Conservation (phyloP, 2,329 filamentous ascomycete genomes). For the Juglanconis juglandina region DNA sequence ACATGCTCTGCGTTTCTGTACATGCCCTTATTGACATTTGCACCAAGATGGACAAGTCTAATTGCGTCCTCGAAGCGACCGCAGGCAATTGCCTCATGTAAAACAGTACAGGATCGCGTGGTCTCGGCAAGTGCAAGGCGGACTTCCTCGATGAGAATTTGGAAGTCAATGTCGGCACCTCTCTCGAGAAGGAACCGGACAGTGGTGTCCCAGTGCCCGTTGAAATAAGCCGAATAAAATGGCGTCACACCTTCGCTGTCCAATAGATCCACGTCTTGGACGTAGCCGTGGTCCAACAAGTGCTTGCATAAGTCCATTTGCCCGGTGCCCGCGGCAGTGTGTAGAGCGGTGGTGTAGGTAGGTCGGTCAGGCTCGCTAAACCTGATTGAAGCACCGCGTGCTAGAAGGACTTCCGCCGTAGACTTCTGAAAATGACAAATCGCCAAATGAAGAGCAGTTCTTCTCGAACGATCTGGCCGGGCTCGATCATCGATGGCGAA, state of each 20-base stretch:
- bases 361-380: constrained; percentile 19
- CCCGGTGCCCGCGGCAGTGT: constrained; percentile 26
- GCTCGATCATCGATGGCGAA: constrained; percentile 18
- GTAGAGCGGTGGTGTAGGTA: constrained; percentile 22
- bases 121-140: not conserved
- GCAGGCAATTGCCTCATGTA: not conserved
- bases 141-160: not conserved
- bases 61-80: constrained; percentile 7
- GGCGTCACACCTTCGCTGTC: constrained; percentile 24
- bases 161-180: constrained; percentile 24
- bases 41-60: constrained; percentile 5
- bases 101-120: not conserved
- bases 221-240: constrained; percentile 27
- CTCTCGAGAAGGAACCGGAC: constrained; percentile 23
- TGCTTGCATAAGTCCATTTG: constrained; percentile 21
- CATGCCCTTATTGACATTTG: constrained; percentile 6
- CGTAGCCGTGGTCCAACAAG: constrained; percentile 20
- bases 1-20: not conserved
- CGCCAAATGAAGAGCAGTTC: constrained; percentile 26
- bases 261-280: constrained; percentile 20
- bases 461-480: not conserved
- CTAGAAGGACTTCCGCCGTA: constrained; percentile 25
- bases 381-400: constrained; percentile 19
- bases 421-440: constrained; percentile 23
- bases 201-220: constrained; percentile 23